Base-by-base conservation (phyloP, 208 protist species). In the Phytomonas sp. region DNA sequence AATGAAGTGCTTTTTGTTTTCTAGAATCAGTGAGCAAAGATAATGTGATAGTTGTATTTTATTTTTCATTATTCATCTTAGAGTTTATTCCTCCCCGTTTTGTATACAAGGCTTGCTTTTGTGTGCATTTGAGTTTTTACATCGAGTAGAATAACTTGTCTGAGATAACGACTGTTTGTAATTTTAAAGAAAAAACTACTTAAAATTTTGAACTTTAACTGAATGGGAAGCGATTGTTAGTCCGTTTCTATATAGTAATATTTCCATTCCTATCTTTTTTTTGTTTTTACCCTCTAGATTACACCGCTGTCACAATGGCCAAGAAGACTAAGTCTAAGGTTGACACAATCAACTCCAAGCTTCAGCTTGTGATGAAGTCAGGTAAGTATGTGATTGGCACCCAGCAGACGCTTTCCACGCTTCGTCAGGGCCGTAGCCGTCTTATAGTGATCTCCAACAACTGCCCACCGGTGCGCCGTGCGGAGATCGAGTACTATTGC, bases 401-500 rank as follows among this genome's bases (percentile, higher is more conserved):
- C 76, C 98, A 99, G 88, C 84, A 91, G 73, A 92, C 98, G 61
- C 78, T 99, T 63, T 98, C 99, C 81, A 98, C 95, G 60, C 89
- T 99, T 23, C 97, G 98, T 78, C 75, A 91, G 82, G 90, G 88
- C 72, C 90, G 91, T 93, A 97, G 98, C 79, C 99, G 99, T 93
- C 91, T 99, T 63, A 81, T 99, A 61, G 88, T 99, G 71, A 97
- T 99, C 74, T 75, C 97, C 33, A 98, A 82, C 91, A 99, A 99
- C 94, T 98, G 96, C 92, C 98, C 98, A 63, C 88, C 98, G 36
- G 87, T 99, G 49, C 93, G 97, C 78, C 98, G 98, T 81, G 98
- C 98, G 11, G 98, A 99, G 91, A 93, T 99, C 68, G 99, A 99
- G 93, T 99, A 99, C 93, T 99, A 99, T 91, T 98, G 98, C 82